Percentiles rank a stretch among this genome's conserved stretches.
These are phyloP conservation scores for Aspergillus aculeatinus DNA, from an alignment of 2,329 filamentous ascomycete genomes.

Conservation along the genomic window DNA sequence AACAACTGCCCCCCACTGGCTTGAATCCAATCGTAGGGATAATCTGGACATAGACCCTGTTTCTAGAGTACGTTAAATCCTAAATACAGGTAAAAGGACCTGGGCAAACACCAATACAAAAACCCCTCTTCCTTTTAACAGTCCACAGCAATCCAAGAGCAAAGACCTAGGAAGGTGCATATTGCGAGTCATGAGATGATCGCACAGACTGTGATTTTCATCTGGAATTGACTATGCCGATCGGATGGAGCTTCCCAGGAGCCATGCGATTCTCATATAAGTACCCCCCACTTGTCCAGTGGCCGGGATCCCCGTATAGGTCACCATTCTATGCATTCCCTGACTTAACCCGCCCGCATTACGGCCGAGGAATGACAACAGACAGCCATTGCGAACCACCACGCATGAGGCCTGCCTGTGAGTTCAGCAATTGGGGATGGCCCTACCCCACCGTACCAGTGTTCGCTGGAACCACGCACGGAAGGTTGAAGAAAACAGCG, in stretches of 20 bases:
- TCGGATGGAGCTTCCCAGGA: no score
- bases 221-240: no score
- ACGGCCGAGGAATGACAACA: not conserved
- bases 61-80: no score
- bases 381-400: not conserved
- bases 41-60: no score
- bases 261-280: not conserved
- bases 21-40: no score
- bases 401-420: not conserved
- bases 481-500: conserved; percentile 32
- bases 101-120: not conserved
- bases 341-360: not conserved
- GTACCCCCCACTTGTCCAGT: not conserved
- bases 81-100: not conserved
- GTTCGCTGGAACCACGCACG: conserved; percentile 7
- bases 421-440: not conserved
- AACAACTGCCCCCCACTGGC: no score
- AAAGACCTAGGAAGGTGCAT: no score
- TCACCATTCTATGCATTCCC: not conserved
- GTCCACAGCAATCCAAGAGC: no score
- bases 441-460: conserved; percentile 15
- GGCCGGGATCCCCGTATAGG: not conserved
- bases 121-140: no score
- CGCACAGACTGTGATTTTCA: no score
- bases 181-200: no score